Evolutionary conservation across 768 basidiomycete species (phyloP).

Genomic region (Russula sp.): DNA sequence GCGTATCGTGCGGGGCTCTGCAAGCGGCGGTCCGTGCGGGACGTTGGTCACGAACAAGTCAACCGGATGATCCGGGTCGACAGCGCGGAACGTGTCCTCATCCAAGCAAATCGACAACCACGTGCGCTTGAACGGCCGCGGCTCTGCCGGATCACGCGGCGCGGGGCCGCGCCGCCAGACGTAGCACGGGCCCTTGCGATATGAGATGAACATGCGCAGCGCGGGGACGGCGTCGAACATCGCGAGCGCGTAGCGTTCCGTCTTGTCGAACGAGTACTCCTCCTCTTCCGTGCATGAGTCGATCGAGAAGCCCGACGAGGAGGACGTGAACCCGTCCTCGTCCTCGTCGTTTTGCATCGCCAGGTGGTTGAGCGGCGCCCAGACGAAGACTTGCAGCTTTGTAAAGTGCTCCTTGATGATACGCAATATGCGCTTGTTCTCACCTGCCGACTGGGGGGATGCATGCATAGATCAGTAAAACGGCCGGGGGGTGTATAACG

Average conservation of each 20-base stretch:
- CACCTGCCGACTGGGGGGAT: constrained; percentile 10
- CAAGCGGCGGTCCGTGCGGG: constrained; percentile 8
- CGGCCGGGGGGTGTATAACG: not conserved
- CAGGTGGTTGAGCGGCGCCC: constrained; percentile 12
- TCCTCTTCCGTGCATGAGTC: constrained; percentile 15
- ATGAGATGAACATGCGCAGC: constrained; percentile 18
- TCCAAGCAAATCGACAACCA: not conserved
- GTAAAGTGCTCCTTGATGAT: constrained; percentile 9
- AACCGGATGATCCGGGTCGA: constrained; percentile 9
- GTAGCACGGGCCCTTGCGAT: constrained; percentile 9
- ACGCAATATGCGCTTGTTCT: constrained; percentile 17
- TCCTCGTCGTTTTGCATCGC: constrained; percentile 10
- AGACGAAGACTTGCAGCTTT: constrained; percentile 16
- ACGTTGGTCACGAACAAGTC: constrained; percentile 7
- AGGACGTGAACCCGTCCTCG: constrained; percentile 3
- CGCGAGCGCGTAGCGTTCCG: constrained; percentile 13
- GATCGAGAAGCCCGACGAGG: constrained; percentile 15
- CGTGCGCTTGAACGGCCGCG: constrained; percentile 4
- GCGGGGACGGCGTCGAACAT: constrained; percentile 14
- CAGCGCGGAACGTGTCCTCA: constrained; percentile 12
- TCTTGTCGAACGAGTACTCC: constrained; percentile 9
- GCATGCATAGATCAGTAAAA: too few relatives aligned
- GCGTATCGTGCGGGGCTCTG: constrained; percentile 1
- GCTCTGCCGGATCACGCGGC: not conserved
- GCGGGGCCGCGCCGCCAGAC: constrained; percentile 7